These are phyloP conservation scores for Neurospora sp. DNA, from an alignment of 495 filamentous ascomycete species.

Conservation along the genomic window DNA sequence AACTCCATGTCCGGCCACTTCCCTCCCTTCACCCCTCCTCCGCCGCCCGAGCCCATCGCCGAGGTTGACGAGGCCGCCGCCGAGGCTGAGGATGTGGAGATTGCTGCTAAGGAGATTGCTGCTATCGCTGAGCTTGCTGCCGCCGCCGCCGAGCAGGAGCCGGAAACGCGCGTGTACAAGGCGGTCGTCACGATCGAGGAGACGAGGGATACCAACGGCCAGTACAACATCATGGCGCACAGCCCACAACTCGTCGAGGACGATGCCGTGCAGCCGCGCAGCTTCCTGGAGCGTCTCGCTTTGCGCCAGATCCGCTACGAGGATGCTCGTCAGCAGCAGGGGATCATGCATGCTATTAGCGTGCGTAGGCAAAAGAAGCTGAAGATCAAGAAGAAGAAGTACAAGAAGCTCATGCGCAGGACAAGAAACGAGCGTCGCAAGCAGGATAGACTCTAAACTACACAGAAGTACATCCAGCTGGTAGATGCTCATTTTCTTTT, in stretches of 20 bases:
- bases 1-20: constrained; percentile 47
- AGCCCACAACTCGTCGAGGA: constrained; percentile 39
- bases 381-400: constrained; percentile 99
- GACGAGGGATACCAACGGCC: constrained; percentile 57
- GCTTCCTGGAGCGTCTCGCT: constrained; percentile 43
- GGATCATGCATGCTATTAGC: constrained; percentile 58
- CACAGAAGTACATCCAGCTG: not conserved
- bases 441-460: constrained; percentile 52
- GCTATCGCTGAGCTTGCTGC: too few species aligned
- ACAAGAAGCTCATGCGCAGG: constrained; percentile 94
- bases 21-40: constrained; percentile 69
- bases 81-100: constrained; percentile 16
- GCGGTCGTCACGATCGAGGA: constrained; percentile 77
- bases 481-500: constrained; percentile 2
- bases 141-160: constrained; percentile 20
- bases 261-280: constrained; percentile 23
- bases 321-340: constrained; percentile 27
- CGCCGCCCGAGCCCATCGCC: constrained; percentile 53
- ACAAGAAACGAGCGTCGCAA: constrained; percentile 85
- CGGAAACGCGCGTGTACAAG: constrained; percentile 57
- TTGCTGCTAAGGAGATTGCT: constrained; percentile 24
- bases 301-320: constrained; percentile 39
- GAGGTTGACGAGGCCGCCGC: constrained; percentile 36
- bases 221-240: constrained; percentile 46
- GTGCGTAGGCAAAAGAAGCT: constrained; percentile 79